Percentiles rank a stretch among this genome's conserved stretches.
Conservation (phyloP, 768 basidiomycete species). For the Melanogaster broomeanus region DNA sequence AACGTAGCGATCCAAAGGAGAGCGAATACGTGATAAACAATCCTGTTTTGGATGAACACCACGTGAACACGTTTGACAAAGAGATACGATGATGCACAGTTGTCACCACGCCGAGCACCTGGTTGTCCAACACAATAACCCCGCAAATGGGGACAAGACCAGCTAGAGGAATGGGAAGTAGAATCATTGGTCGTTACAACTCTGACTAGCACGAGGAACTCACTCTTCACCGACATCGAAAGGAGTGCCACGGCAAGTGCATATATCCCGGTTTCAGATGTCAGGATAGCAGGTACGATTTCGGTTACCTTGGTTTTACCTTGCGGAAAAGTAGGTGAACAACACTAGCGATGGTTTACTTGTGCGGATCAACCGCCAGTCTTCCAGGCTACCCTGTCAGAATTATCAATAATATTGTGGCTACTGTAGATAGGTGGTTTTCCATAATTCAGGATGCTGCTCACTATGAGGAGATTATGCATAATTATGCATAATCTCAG, state of each 20-base stretch:
- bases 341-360: slow-evolving; percentile 14
- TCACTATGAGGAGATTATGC: too few species aligned
- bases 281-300: slow-evolving; percentile 3
- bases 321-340: slow-evolving; percentile 24
- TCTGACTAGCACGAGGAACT: background rate
- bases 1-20: slow-evolving; percentile 34
- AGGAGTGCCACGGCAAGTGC: slow-evolving; percentile 20
- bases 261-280: slow-evolving; percentile 10
- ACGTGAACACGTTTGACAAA: slow-evolving; percentile 41
- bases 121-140: slow-evolving; percentile 13
- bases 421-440: too few species aligned
- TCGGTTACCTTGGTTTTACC: slow-evolving; percentile 7
- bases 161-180: slow-evolving; percentile 5
- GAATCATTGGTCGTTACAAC: background rate
- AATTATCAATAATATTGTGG: too few species aligned
- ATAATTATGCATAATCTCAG: too few species aligned
- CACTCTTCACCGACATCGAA: slow-evolving; percentile 21
- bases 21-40: slow-evolving; percentile 24
- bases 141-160: slow-evolving; percentile 20
- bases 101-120: slow-evolving; percentile 18
- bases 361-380: slow-evolving; percentile 18
- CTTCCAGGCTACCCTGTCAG: too few species aligned
- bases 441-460: too few species aligned
- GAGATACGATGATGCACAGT: slow-evolving; percentile 32
- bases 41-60: slow-evolving; percentile 26